These are phyloP conservation scores for Backusella liffmaniae DNA, from an alignment of 192 early-diverging fungal genomes.

Conservation along the genomic window DNA sequence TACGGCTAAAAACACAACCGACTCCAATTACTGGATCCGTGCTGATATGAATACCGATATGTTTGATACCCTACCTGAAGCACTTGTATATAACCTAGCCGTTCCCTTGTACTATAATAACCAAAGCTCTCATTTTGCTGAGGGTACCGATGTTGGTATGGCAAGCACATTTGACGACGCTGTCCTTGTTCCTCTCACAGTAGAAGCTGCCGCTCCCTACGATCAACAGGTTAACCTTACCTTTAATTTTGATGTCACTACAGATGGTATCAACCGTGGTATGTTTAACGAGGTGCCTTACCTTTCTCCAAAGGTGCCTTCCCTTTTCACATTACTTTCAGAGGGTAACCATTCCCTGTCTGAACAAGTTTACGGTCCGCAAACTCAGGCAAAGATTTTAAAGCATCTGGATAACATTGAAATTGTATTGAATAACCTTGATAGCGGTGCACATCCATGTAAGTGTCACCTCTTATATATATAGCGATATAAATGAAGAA, in stretches of 20 bases:
- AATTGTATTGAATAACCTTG: conserved; percentile 73
- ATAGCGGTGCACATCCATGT: conserved; percentile 62
- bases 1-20: conserved; percentile 61
- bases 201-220: conserved; percentile 37
- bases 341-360: conserved; percentile 51
- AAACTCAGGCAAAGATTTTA: conserved; percentile 60
- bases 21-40: conserved; percentile 69
- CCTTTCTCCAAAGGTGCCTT: conserved; percentile 62
- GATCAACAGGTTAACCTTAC: conserved; percentile 53
- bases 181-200: conserved; percentile 46
- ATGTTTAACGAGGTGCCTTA: conserved; percentile 79
- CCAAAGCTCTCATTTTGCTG: background rate
- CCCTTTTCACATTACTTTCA: conserved; percentile 61
- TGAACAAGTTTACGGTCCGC: conserved; percentile 59
- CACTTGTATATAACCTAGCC: conserved; percentile 54
- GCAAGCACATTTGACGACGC: conserved; percentile 59
- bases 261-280: conserved; percentile 76
- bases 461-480: background rate
- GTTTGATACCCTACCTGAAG: conserved; percentile 66
- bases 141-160: conserved; percentile 21
- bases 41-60: conserved; percentile 75
- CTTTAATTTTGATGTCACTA: conserved; percentile 63
- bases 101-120: conserved; percentile 55
- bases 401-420: conserved; percentile 64
- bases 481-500: background rate